Conservation (phyloP, 2,329 filamentous ascomycete genomes). For the Calonectria honghensis region DNA sequence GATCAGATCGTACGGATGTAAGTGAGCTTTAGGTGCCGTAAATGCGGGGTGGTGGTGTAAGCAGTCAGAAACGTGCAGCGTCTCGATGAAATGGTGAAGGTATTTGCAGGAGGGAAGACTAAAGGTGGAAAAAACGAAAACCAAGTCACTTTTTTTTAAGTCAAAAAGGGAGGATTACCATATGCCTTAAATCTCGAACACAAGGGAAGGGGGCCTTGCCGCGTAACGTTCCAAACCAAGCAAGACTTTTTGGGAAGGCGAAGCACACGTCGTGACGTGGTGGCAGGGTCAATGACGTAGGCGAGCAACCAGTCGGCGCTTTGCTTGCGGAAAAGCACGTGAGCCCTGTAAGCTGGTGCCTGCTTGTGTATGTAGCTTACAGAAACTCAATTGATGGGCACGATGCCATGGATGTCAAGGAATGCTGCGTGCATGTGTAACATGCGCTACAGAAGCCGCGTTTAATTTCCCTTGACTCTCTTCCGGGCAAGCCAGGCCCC, state of each 20-base stretch:
- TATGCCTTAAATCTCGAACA: slow-evolving; percentile 32
- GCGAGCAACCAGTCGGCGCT: slow-evolving; percentile 1
- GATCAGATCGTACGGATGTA: slow-evolving; percentile 34
- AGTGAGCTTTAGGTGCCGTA: slow-evolving; percentile 28
- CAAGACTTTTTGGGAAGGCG: slow-evolving; percentile 6
- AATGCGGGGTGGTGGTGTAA: slow-evolving; percentile 32
- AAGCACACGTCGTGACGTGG: slow-evolving; percentile 42
- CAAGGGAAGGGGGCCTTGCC: slow-evolving; percentile 22
- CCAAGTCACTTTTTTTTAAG: not conserved
- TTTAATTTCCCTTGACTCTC: not conserved
- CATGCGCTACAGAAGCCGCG: not conserved
- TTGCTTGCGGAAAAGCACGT: slow-evolving; percentile 35
- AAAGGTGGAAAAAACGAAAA: not conserved
- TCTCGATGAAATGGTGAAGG: slow-evolving; percentile 12
- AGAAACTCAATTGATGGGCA: slow-evolving; percentile 27
- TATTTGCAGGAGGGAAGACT: slow-evolving; percentile 22
- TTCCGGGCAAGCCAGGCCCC: too few relatives aligned
- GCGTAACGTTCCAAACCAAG: slow-evolving; percentile 40
- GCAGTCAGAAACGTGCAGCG: slow-evolving; percentile 15
- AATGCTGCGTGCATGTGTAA: slow-evolving; percentile 4
- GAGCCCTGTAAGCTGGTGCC: slow-evolving; percentile 28
- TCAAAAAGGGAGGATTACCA: not conserved
- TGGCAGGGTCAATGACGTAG: slow-evolving; percentile 47
- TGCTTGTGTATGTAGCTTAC: slow-evolving; percentile 9
- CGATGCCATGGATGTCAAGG: not conserved